Evolutionary conservation across 1,284 basidiomycete genomes (phyloP).

Genomic region (Rhodotorula sp.): DNA sequence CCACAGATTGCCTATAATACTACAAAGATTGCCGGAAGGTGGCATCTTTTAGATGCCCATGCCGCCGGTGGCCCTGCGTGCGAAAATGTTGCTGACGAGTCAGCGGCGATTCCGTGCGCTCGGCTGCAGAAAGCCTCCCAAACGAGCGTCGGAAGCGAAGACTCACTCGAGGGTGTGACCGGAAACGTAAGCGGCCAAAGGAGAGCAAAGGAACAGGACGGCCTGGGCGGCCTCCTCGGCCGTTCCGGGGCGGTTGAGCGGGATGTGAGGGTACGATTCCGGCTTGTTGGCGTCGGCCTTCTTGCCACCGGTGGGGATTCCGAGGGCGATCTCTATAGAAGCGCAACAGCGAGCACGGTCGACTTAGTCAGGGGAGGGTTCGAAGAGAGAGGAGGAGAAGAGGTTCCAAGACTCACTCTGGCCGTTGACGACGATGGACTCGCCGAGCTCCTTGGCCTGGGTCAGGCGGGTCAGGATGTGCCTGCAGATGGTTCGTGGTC

Average conservation of each 20-base stretch:
- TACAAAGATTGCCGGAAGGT: background rate
- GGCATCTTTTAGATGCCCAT: slow-evolving; percentile 17
- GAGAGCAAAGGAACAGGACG: slow-evolving; percentile 55
- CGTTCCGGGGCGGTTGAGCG: slow-evolving; percentile 66
- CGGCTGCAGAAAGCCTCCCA: no score
- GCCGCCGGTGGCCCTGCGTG: slow-evolving; percentile 56
- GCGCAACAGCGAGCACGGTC: background rate
- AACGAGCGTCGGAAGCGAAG: background rate
- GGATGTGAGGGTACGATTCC: slow-evolving; percentile 47
- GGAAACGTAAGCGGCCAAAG: slow-evolving; percentile 73
- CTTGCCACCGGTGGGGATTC: slow-evolving; percentile 61
- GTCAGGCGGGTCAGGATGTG: slow-evolving; percentile 48
- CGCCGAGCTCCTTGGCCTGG: slow-evolving; percentile 73
- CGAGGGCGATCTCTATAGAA: slow-evolving; percentile 61
- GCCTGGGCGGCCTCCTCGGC: slow-evolving; percentile 54
- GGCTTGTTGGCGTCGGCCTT: slow-evolving; percentile 24
- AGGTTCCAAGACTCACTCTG: slow-evolving; percentile 56
- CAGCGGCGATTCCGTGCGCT: background rate
- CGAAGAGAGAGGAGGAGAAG: background rate
- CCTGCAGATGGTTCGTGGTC: background rate
- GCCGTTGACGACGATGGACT: slow-evolving; percentile 72
- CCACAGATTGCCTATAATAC: background rate
- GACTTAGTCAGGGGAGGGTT: background rate
- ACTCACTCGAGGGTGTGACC: slow-evolving; percentile 74
- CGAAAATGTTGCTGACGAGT: background rate